Percentiles rank a stretch among this genome's conserved stretches.
phyloP scores from a whole-genome alignment of 495 filamentous ascomycete species.

The Ascobolus immersus region DNA sequence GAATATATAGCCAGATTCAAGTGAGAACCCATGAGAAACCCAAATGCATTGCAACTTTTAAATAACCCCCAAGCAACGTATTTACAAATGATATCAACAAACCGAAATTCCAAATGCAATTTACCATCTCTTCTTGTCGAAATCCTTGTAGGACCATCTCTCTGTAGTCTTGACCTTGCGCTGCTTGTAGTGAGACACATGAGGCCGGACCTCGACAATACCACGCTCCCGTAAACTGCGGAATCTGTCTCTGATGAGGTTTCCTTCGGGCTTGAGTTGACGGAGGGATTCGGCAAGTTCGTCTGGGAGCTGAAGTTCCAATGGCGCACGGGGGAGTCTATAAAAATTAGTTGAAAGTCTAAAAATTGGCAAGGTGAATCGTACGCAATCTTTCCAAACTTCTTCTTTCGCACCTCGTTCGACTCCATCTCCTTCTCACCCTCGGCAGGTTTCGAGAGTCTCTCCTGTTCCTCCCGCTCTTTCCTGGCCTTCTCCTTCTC shows the following conservation, averaged over 20 bases:
- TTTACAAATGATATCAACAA: no score
- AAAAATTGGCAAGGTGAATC: constrained; percentile 10
- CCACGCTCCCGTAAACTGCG: constrained; percentile 66
- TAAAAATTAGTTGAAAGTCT: constrained; percentile 1
- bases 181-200: constrained; percentile 54
- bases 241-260: constrained; percentile 74
- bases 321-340: constrained; percentile 46
- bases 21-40: no score
- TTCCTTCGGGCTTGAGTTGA: constrained; percentile 77
- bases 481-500: constrained; percentile 27
- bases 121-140: no score
- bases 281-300: constrained; percentile 81
- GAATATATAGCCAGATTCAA: no score
- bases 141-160: constrained; percentile 96
- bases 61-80: no score
- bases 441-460: constrained; percentile 20
- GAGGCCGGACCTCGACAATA: constrained; percentile 59
- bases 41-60: no score
- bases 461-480: no score
- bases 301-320: constrained; percentile 78
- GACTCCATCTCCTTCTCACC: constrained; percentile 31
- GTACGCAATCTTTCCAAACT: constrained; percentile 46
- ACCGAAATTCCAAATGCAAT: no score
- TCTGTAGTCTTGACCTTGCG: constrained; percentile 74
- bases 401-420: constrained; percentile 39